Evolutionary conservation across 139 green algal species (phyloP).

Genomic region (Helicosporidium sp.): DNA sequence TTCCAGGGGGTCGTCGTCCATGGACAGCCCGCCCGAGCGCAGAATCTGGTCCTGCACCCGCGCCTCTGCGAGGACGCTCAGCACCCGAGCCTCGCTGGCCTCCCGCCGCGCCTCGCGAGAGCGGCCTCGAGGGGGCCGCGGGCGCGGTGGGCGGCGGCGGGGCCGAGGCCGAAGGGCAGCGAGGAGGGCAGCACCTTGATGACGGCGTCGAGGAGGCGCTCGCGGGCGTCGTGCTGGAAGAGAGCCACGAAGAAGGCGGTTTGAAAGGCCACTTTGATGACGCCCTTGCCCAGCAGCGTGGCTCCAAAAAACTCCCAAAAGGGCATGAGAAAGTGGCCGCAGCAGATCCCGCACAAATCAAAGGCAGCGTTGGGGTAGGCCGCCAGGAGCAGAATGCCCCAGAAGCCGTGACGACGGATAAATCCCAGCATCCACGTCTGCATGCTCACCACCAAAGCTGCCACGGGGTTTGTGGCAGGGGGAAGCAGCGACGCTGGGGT

Average conservation of each 20-base stretch:
- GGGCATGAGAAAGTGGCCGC: conserved; percentile 72
- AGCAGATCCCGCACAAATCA: conserved; percentile 81
- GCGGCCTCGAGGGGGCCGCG: too few relatives aligned
- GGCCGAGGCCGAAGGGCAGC: conserved; percentile 14
- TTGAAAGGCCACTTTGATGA: conserved; percentile 47
- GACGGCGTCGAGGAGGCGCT: conserved; percentile 24
- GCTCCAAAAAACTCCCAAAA: conserved; percentile 81
- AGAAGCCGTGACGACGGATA: conserved; percentile 59
- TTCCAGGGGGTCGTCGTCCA: too few relatives aligned
- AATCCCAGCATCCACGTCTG: conserved; percentile 66
- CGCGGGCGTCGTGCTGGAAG: conserved; percentile 37
- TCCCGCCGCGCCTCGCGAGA: too few relatives aligned
- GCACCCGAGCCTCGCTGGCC: too few relatives aligned
- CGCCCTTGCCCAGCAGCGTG: conserved; percentile 63
- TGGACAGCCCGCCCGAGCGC: too few relatives aligned
- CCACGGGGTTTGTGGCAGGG: conserved; percentile 3
- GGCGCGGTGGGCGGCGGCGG: neutral
- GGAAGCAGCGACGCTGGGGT: too few relatives aligned
- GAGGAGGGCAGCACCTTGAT: conserved; percentile 1
- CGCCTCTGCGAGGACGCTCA: too few relatives aligned
- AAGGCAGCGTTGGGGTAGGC: conserved; percentile 77
- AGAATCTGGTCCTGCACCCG: too few relatives aligned
- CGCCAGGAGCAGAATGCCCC: conserved; percentile 67
- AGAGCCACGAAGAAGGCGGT: conserved; percentile 37
- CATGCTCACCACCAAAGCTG: conserved; percentile 20